phyloP scores from a whole-genome alignment of 768 basidiomycete species.

The Pulveroboletus ravenelii region DNA sequence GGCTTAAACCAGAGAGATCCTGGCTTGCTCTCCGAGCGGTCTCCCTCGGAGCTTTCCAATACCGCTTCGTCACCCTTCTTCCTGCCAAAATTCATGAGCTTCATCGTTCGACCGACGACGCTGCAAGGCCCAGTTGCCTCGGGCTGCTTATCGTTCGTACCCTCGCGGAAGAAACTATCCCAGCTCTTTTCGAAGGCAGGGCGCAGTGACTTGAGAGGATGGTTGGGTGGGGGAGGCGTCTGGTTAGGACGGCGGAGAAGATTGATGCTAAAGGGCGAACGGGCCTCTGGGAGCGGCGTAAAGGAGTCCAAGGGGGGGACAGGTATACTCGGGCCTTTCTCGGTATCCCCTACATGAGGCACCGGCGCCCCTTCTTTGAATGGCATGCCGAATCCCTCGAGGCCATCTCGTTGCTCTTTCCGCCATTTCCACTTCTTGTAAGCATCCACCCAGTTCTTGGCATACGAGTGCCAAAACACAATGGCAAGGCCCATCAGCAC shows the following conservation, averaged over 20 bases:
- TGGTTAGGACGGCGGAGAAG: constrained; percentile 37
- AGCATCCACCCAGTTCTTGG: constrained; percentile 41
- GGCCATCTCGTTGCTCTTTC: constrained; percentile 45
- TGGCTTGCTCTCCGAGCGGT: constrained; percentile 25
- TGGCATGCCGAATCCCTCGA: constrained; percentile 39
- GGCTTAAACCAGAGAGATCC: constrained; percentile 35
- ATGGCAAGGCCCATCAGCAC: constrained; percentile 72
- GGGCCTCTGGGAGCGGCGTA: constrained; percentile 45
- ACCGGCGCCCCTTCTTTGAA: constrained; percentile 12
- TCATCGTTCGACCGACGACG: constrained; percentile 33
- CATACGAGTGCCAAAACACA: constrained; percentile 71
- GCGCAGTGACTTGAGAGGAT: constrained; percentile 25
- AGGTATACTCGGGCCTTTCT: constrained; percentile 18
- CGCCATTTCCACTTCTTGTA: constrained; percentile 48
- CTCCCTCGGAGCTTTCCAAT: constrained; percentile 5
- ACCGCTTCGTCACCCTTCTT: constrained; percentile 34
- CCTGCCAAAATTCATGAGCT: constrained; percentile 42
- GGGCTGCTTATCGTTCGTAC: constrained; percentile 13
- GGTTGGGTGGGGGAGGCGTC: constrained; percentile 23
- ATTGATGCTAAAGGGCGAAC: constrained; percentile 26
- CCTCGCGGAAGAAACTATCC: constrained; percentile 41
- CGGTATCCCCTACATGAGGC: constrained; percentile 20
- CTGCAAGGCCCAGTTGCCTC: constrained; percentile 24
- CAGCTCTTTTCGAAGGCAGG: constrained; percentile 39
- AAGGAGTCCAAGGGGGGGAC: constrained; percentile 40